phyloP scores from a whole-genome alignment of 2,329 filamentous ascomycete genomes.

The Ophiosphaerella korrae region DNA sequence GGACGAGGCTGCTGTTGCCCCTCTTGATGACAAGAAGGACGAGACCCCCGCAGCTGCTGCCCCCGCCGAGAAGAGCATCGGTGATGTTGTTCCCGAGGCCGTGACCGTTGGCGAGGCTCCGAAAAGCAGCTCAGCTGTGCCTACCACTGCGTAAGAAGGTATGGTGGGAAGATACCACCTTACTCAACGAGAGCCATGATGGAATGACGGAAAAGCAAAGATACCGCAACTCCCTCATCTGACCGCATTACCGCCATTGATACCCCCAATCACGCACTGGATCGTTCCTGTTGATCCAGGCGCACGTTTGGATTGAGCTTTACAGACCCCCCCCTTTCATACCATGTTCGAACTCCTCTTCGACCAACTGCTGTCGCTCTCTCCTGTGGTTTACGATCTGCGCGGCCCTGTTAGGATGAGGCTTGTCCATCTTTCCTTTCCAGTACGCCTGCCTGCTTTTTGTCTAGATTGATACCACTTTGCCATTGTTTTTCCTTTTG shows the following conservation, averaged over 20 bases:
- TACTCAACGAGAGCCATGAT: conserved; percentile 48
- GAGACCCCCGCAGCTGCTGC: conserved; percentile 32
- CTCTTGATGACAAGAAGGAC: conserved; percentile 36
- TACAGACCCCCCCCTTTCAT: conserved; percentile 37
- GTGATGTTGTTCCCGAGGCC: conserved; percentile 46
- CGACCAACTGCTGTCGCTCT: conserved; percentile 36
- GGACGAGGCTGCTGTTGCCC: conserved; percentile 23
- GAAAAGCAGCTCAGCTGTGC: conserved; percentile 47
- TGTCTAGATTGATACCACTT: conserved; percentile 53
- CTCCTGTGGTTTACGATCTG: conserved; percentile 38
- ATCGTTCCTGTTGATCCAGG: conserved; percentile 30
- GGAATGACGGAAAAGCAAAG: conserved; percentile 52
- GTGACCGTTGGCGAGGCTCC: conserved; percentile 48
- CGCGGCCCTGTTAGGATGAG: conserved; percentile 44
- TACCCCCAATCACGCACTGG: conserved; percentile 38
- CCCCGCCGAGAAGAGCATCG: conserved; percentile 40
- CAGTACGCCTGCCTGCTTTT: conserved; percentile 42
- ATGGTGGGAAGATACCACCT: conserved; percentile 47
- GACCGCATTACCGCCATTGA: conserved; percentile 43
- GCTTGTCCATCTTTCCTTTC: conserved; percentile 37
- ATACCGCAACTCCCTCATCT: conserved; percentile 47
- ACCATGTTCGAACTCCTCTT: conserved; percentile 30
- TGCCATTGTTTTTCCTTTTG: conserved; percentile 47
- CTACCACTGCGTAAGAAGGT: conserved; percentile 51
- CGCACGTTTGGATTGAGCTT: conserved; percentile 39